These are phyloP conservation scores for Neonectria sp. DNA, from an alignment of 2,329 filamentous ascomycete species.

Conservation along the genomic window DNA sequence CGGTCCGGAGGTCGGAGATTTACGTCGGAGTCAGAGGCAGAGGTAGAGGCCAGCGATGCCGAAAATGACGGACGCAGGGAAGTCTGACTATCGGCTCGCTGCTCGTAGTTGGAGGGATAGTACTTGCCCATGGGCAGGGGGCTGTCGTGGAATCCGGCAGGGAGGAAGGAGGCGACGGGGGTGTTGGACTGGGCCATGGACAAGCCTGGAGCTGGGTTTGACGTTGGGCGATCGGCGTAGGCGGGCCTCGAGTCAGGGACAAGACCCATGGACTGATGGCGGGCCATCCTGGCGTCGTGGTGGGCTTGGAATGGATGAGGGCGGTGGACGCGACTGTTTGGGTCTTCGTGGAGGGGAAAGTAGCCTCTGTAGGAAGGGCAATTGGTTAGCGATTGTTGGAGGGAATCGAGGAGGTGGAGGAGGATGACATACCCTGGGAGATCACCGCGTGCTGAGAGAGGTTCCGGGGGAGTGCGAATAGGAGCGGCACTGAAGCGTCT, in stretches of 20 bases:
- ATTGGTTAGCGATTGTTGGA: constrained; percentile 19
- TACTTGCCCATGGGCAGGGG: constrained; percentile 73
- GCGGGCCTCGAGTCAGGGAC: constrained; percentile 51
- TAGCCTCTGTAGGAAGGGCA: constrained; percentile 63
- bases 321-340: constrained; percentile 60
- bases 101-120: constrained; percentile 74
- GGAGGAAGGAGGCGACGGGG: constrained; percentile 66
- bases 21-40: constrained; percentile 56
- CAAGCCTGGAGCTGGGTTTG: constrained; percentile 44
- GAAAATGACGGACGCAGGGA: constrained; percentile 44
- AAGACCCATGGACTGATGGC: constrained; percentile 52
- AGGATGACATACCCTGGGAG: constrained; percentile 66
- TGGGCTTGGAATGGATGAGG: constrained; percentile 66
- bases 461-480: constrained; percentile 62
- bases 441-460: constrained; percentile 72
- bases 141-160: constrained; percentile 63
- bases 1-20: constrained; percentile 37
- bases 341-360: constrained; percentile 73
- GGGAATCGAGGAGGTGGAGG: not conserved
- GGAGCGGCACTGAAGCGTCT: constrained; percentile 58
- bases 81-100: constrained; percentile 49
- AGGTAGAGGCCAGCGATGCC: constrained; percentile 48
- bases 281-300: constrained; percentile 56
- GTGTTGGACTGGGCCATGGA: constrained; percentile 52
- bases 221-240: constrained; percentile 47